Evolutionary conservation across 345 rosid genomes (phyloP).

Genomic region (Hirschfeldia incana): DNA sequence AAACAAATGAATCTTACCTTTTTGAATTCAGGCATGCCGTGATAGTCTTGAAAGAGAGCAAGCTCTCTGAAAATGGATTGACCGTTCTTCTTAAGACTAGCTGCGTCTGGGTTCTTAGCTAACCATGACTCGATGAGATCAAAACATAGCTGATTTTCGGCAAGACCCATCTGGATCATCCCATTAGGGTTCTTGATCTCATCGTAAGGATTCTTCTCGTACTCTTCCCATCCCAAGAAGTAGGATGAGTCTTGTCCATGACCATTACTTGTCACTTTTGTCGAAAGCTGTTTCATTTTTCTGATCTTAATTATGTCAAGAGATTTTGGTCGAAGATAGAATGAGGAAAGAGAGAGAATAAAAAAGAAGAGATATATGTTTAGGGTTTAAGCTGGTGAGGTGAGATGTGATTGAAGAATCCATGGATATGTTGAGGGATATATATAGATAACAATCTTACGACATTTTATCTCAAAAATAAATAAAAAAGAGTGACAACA

Average conservation of each 20-base stretch:
- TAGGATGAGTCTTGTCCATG: slow-evolving; percentile 86
- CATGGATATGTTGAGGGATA: slow-evolving; percentile 27
- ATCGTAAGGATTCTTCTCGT: slow-evolving; percentile 76
- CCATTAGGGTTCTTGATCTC: slow-evolving; percentile 64
- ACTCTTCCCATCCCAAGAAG: slow-evolving; percentile 80
- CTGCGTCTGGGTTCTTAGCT: slow-evolving; percentile 63
- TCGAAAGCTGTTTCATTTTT: slow-evolving; percentile 57
- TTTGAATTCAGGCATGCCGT: slow-evolving; percentile 71
- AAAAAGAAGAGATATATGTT: slow-evolving; percentile 15
- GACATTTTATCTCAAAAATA: slow-evolving; percentile 5
- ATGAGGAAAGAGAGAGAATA: background rate
- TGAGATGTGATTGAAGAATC: slow-evolving; percentile 33
- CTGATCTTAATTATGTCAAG: background rate
- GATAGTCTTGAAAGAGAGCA: slow-evolving; percentile 86
- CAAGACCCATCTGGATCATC: slow-evolving; percentile 85
- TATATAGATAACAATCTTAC: slow-evolving; percentile 31
- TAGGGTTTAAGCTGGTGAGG: slow-evolving; percentile 27
- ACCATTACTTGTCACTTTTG: slow-evolving; percentile 62
- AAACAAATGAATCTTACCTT: slow-evolving; percentile 40
- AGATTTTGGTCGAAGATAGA: background rate
- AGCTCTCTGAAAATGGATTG: slow-evolving; percentile 71
- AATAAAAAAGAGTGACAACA: slow-evolving; percentile 3
- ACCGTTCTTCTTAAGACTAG: slow-evolving; percentile 58
- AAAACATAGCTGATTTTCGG: slow-evolving; percentile 77
- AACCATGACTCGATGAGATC: slow-evolving; percentile 76